Base-by-base conservation (phyloP, 129 eudicot species). In the Escallonia rubra region DNA sequence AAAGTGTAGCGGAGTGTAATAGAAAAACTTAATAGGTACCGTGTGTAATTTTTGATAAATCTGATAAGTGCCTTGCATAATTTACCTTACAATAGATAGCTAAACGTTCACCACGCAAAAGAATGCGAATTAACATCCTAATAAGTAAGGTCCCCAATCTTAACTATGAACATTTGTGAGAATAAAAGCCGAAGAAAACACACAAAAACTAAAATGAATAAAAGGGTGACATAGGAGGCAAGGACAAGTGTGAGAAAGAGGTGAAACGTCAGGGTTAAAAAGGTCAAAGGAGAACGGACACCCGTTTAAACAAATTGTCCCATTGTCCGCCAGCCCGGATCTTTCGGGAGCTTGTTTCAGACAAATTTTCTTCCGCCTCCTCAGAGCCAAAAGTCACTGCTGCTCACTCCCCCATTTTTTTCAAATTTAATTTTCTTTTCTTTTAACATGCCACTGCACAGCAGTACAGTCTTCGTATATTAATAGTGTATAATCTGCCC, bases 261-360 rank as follows among this genome's bases (percentile, higher is more conserved):
- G 60, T 51, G 53, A 77, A 72, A 66, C 48, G 64, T 34, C 55
- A 57, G 48, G 66, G 56, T 13, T 47, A 72, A 34, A 7, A 46
- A 59, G 66, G 84, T 83, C 85, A 84, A 84, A 63, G 53, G 68
- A 67, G 75, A 75, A 72, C 78, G 79, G 71, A 16, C 45, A 34
- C 13, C 43, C 71, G 39, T 4, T 65, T 64, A 74, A 40, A 74
- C 40, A 41, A 52, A 12, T 47, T 3, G 10, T 34, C 43, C 54
- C 59, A 23, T 54, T 67, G 56, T 66, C 73, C 75, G 81, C 74
- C 71, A 79, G 81, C 88, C 96, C 96, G 96, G 87, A 82, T 85
- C 71, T 82, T 76, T 61, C 69, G 96, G 78, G 69, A 72, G 51
- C 81, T 72, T 88, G 90, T 81, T 80, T 69, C 90, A 79, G 88